Conservation (phyloP, 176 grass and related monocot species). For the Oryza glumipatula region DNA sequence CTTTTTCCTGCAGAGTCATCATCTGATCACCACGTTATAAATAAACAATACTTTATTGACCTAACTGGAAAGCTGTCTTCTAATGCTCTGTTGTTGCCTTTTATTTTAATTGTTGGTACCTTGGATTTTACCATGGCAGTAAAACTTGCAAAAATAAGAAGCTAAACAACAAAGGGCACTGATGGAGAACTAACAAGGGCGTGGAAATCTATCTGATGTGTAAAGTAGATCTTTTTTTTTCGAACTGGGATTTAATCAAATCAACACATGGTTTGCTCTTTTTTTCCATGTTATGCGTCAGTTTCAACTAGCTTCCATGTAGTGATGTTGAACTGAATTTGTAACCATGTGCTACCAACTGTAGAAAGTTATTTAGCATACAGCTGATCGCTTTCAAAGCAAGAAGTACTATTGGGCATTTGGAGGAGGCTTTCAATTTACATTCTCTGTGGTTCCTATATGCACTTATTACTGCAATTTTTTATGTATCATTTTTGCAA, state of each 20-base stretch:
- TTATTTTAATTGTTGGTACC: slow-evolving; percentile 3
- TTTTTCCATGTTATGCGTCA: slow-evolving; percentile 18
- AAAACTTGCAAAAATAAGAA: neutral
- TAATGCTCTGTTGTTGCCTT: neutral
- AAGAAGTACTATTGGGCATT: neutral
- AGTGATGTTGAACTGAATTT: slow-evolving; percentile 21
- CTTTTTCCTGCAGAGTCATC: slow-evolving; percentile 36
- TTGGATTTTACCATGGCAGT: slow-evolving; percentile 1
- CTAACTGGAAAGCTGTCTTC: neutral
- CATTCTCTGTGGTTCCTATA: neutral
- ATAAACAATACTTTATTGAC: slow-evolving; percentile 27
- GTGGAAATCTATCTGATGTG: slow-evolving; percentile 21
- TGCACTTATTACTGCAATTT: slow-evolving; percentile 14
- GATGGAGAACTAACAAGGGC: neutral
- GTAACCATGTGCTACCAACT: slow-evolving; percentile 18
- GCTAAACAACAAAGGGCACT: neutral
- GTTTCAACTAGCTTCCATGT: neutral
- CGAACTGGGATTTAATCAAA: neutral
- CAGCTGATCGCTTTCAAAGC: neutral
- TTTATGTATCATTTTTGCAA: slow-evolving; percentile 29
- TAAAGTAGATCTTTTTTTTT: slow-evolving; percentile 27
- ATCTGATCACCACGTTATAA: slow-evolving; percentile 36
- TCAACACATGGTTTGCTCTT: neutral
- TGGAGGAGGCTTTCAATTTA: slow-evolving; percentile 8
- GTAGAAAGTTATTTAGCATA: neutral